These are phyloP conservation scores for Boletellus dicymbophilus DNA, from an alignment of 1,284 basidiomycete species.

Conservation along the genomic window DNA sequence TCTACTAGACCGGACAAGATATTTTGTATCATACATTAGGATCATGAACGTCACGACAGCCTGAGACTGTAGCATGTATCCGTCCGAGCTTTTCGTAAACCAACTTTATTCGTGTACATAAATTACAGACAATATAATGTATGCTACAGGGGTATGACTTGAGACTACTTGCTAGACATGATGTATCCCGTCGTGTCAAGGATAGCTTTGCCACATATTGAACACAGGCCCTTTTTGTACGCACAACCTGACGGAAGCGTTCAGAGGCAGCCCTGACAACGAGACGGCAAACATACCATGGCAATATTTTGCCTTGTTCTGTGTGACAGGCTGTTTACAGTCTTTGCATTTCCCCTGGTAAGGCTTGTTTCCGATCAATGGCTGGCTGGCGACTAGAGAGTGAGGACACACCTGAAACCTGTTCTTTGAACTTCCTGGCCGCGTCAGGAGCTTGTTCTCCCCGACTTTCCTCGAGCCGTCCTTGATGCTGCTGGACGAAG, in stretches of 20 bases:
- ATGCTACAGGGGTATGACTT: constrained; percentile 28
- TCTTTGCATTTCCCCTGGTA: constrained; percentile 84
- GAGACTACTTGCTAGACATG: constrained; percentile 76
- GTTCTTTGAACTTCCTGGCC: constrained; percentile 67
- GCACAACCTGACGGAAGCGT: constrained; percentile 64
- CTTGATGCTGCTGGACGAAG: constrained; percentile 72
- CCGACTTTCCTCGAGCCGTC: constrained; percentile 78
- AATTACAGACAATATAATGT: constrained; percentile 14
- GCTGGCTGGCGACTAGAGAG: constrained; percentile 5
- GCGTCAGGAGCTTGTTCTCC: constrained; percentile 77
- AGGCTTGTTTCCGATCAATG: constrained; percentile 46
- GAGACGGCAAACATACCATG: constrained; percentile 54
- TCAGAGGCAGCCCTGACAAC: constrained; percentile 1
- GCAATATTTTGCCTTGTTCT: constrained; percentile 84
- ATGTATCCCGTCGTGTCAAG: constrained; percentile 79
- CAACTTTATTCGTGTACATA: background rate
- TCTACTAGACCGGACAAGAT: constrained; percentile 2
- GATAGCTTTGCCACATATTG: constrained; percentile 82
- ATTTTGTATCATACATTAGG: constrained; percentile 7
- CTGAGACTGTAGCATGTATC: too few relatives aligned
- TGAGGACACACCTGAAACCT: constrained; percentile 60
- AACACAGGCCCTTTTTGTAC: constrained; percentile 80
- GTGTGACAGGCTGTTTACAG: constrained; percentile 77
- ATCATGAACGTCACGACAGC: background rate
- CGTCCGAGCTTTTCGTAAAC: too few relatives aligned